Base-by-base conservation (phyloP, 2,329 filamentous ascomycete species). In the Scopulariopsis brevicaulis region DNA sequence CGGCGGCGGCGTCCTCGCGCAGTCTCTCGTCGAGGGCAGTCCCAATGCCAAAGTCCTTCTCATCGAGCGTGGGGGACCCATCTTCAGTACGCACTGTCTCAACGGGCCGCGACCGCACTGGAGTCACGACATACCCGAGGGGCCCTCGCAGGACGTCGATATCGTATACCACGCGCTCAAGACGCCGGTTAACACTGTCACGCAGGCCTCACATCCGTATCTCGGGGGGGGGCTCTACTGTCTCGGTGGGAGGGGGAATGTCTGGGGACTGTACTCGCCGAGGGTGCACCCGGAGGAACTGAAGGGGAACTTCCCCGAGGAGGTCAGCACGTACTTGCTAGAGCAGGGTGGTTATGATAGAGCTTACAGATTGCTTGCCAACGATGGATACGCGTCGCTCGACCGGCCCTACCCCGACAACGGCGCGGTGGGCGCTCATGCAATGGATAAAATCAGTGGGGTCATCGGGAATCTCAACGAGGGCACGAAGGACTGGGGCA, bases 41-140 rank as follows among this genome's bases (percentile, higher is more conserved):
- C n/a, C n/a, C 56, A 72, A 77, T 57, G 77, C 77, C 66, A 78
- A 73, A 58, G 77, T 78, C 8, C 71, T 82, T 22, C 71, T 83
- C 3, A 72, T 82, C 34, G 79, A 82, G 63, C 79, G 78, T 15
- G 79, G 78, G 54, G 76, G 55, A 1, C 32, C 55, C 32, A 28
- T 57, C 48, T 57, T 57, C 55, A 57, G 55, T 46, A 53, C 55
- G 2, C 55, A 57, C 48, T 52, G 28, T 25, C 55, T 57, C 48
- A 57, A 57, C 48, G 48, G 28, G 12, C 55, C 55, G 15, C 55
- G 55, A 5, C 55, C 55, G 12, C 55, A 57, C 48, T 57, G 55
- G 55, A 57, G 55, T 32, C 55, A 57, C 55, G 37, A 40, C 4
- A 57, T 57, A n/a, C 55, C 55, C 46, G 46, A 48, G 12, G 55